Base-by-base conservation (phyloP, 257 asterid genomes). In the Schizonepeta tenuifolia region DNA sequence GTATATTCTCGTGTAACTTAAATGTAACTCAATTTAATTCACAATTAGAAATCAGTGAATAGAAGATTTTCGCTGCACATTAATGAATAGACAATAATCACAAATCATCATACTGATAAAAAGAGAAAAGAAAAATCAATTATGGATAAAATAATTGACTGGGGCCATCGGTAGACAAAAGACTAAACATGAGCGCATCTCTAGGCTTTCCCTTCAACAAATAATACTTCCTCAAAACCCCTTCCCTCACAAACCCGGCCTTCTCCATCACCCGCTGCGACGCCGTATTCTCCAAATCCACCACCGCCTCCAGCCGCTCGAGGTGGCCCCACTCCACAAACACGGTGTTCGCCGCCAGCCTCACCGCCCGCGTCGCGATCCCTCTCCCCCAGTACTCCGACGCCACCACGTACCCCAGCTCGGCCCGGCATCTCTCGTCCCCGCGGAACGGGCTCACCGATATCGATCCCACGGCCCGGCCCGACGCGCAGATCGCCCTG, bases 371-470 rank as follows among this genome's bases (percentile, higher is more conserved):
- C 0, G 97, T 86, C 11, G 86, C 92, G 12, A 93, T 80, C 24
- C 98, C 96, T 46, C 82, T 89, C 0, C 97, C 98, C 97, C 97
- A 90, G 38, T 84, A 82, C 50, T 83, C 88, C 17, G 93, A 86
- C 40, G 76, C 90, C 72, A 93, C 71, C 28, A 76, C 81, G 75
- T 86, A 89, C 28, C 97, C 98, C 7, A 93, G 15, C 74, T 90
- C 97, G 9, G 88, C 97, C 69, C 97, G 83, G 74, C 95, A 86
- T 0, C 17, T 56, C 5, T 87, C 76, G 36, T 7, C 60, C 0
- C 90, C 95, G 0, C 5, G 2, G 20, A 54, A 71, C 46, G 89
- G 93, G 7, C 69, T 73, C n/a, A 90, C 92, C 1, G 83, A 58
- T 12, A 93, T 41, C 7, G 84, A 64, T 1, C 96, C 96, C 51